These are phyloP conservation scores for Leucocoprinus sp. DNA, from an alignment of 768 basidiomycete genomes.

Conservation along the genomic window DNA sequence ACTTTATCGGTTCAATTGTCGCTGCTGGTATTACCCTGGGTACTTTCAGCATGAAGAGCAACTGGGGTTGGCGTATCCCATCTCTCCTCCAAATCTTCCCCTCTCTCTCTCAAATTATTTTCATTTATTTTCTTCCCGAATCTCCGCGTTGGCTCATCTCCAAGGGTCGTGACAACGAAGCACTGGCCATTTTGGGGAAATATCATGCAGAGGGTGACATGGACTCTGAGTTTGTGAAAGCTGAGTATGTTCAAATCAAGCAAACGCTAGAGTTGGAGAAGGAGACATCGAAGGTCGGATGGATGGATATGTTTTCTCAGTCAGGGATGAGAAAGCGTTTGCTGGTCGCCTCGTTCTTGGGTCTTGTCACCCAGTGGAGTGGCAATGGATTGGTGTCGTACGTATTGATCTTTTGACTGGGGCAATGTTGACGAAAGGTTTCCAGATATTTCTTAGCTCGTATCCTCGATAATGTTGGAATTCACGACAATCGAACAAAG, in stretches of 20 bases:
- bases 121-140: constrained; percentile 55
- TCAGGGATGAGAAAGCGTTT: constrained; percentile 45
- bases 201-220: constrained; percentile 56
- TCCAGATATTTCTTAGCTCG: constrained; percentile 46
- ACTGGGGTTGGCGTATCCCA: constrained; percentile 68
- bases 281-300: constrained; percentile 37
- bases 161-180: constrained; percentile 43
- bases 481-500: constrained; percentile 40
- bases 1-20: constrained; percentile 53
- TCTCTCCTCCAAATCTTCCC: constrained; percentile 52
- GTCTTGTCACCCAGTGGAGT: constrained; percentile 55
- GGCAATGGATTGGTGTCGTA: constrained; percentile 53
- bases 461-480: constrained; percentile 45
- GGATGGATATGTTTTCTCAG: constrained; percentile 37
- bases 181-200: constrained; percentile 37
- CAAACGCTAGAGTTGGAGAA: constrained; percentile 44
- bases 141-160: constrained; percentile 60
- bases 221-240: constrained; percentile 45
- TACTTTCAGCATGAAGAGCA: constrained; percentile 48
- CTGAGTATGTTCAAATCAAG: constrained; percentile 50
- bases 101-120: constrained; percentile 41
- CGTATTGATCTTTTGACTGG: constrained; percentile 16
- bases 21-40: constrained; percentile 55
- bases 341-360: constrained; percentile 41
- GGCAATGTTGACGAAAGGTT: background rate